Evolutionary conservation across 148 eudicot genomes (phyloP).

Genomic region (Arbutus unedo): DNA sequence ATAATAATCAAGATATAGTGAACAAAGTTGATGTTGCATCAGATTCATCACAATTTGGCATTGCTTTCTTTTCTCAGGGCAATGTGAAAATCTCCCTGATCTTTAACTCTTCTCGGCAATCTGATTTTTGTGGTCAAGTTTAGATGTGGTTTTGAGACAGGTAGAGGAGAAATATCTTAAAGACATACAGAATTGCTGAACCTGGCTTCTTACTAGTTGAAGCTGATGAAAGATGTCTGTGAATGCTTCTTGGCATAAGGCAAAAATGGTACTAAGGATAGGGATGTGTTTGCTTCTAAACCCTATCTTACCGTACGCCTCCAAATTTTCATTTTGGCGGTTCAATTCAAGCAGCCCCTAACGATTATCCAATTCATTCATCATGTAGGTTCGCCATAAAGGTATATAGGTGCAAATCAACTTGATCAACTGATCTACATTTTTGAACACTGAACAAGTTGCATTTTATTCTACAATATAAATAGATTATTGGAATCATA

Average conservation of each 20-base stretch:
- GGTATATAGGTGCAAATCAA: too few relatives aligned
- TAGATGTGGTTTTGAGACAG: constrained; percentile 40
- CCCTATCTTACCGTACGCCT: too few relatives aligned
- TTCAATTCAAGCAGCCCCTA: too few relatives aligned
- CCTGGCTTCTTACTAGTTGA: constrained; percentile 33
- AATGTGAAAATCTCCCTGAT: constrained; percentile 44
- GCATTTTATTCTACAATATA: too few relatives aligned
- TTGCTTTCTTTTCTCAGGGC: constrained; percentile 52
- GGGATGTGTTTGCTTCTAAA: too few relatives aligned
- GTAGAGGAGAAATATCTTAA: constrained; percentile 43
- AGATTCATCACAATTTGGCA: constrained; percentile 22
- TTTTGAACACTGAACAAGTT: too few relatives aligned
- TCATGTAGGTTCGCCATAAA: too few relatives aligned
- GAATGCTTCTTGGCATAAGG: constrained; percentile 29
- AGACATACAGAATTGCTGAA: constrained; percentile 24
- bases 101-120: constrained; percentile 18
- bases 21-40: constrained; percentile 7
- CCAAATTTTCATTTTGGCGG: too few relatives aligned
- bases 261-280: constrained; percentile 12
- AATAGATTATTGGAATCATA: too few relatives aligned
- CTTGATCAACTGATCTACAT: too few relatives aligned
- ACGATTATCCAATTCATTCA: too few relatives aligned
- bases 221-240: constrained; percentile 47
- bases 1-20: background rate
- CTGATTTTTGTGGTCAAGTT: constrained; percentile 20